Base-by-base conservation (phyloP, 345 rosid genomes). In the Sapria himalayana region DNA sequence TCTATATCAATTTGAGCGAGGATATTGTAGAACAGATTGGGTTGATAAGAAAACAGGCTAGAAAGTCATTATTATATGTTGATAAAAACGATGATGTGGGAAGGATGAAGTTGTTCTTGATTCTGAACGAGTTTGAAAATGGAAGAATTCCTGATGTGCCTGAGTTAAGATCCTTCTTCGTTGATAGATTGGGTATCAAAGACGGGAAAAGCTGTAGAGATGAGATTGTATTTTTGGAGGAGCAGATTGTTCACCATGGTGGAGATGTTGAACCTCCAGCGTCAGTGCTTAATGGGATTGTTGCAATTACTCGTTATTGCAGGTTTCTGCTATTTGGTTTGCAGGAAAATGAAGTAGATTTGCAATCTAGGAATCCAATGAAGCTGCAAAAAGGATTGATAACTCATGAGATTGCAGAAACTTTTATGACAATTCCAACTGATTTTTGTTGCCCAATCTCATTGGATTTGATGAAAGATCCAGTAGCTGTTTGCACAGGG, bases 401-500 rank as follows among this genome's bases (percentile, higher is more conserved):
- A 11, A 46, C 62, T 7, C 68, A 50, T 54, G 94, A 89, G 75
- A 89, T 79, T 38, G 84, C 74, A 0, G 76, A 74, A 12, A 80
- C 84, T 6, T 82, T 79, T 41, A 35, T 64, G 7, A 59, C 84
- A 0, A 45, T 82, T 4, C 95, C 84, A 0, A 82, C 69, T 55
- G 95, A 89, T 52, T 89, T 89, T 49, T 76, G 69, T 42, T 89
- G 98, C 42, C 91, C 95, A 0, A 79, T 82, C 40, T 74, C 91
- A 0, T 45, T 74, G 52, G 98, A 89, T 60, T 51, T 89, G 79
- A 89, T 89, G 93, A 63, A 55, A 15, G 95, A 89, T 68, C 98
- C 98, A 0, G 93, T 79, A 51, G 77, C 77, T 27, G 54, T 84
- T 11, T 82, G 94, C 0, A 82, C 92, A 0, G 91, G 95, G 13